Evolutionary conservation across 1,284 basidiomycete species (phyloP), one percentile per base, ranked within the genome.

Genomic region (Phlebopus sp.): DNA sequence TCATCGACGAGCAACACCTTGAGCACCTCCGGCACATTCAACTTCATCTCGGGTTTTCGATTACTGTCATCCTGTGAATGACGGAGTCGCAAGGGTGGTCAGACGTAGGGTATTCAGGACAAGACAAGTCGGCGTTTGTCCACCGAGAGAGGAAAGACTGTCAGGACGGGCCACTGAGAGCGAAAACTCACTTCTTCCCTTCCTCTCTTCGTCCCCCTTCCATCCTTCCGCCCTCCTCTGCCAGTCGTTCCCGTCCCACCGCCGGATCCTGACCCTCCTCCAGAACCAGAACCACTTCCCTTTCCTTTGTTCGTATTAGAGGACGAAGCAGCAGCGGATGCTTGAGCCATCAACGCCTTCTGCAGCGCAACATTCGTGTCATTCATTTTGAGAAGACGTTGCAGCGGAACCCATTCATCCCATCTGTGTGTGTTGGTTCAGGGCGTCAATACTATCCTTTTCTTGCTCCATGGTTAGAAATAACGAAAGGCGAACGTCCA

Each of bases 351-450:
- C 37, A 81, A 70, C 37, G 61, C 68, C 67, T 86, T 90, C 64
- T 97, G 92, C 54, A 86, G 75, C n/a, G 79, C 77, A 35, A 96
- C 74, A 57, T 94, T 96, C 37, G 80, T 76, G 53, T 97, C 92
- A 62, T 89, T 93, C 59, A 81, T 77, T 68, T 98, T 98, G 48
- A 98, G 76, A 40, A 98, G 73, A 4, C 97, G 86, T 15, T 70
- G 68, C 37, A 84, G 79, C 1, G 92, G 89, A 0, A 98, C 96
- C 93, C 93, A 98, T 76, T 99, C 96, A 71, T 98, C 96, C 96
- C 96, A 98, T 53, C 92, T 96, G 58, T 23, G 58, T 23, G 31
- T n/a, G 37, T 39, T 25, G 48, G 50, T 15, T 31, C 9, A 27
- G 23, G 7, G 10, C 17, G 19, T 40, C 17, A 21, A 41, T 51